phyloP scores from a whole-genome alignment of 2,329 filamentous ascomycete species.

The Aspergillus sp. region DNA sequence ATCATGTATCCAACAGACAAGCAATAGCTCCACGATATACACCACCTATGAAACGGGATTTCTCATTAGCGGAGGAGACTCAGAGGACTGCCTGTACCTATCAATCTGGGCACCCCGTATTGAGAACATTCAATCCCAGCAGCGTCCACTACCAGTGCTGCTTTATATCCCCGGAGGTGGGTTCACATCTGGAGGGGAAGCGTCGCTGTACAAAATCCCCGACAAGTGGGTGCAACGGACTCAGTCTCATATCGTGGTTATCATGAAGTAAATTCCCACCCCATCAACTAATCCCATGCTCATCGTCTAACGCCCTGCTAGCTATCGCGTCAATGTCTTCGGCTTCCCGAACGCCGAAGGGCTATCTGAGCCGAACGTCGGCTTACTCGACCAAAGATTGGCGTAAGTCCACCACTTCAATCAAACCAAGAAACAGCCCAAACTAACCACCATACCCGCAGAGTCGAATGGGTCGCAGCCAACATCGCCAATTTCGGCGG shows the following conservation, averaged over 20 bases:
- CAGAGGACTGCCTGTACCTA: slow-evolving; percentile 23
- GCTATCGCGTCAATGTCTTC: slow-evolving; percentile 25
- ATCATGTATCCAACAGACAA: slow-evolving; percentile 11
- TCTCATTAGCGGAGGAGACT: slow-evolving; percentile 10
- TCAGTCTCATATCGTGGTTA: slow-evolving; percentile 21
- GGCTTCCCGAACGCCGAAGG: slow-evolving; percentile 23
- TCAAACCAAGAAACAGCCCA: neutral
- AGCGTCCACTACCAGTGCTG: slow-evolving; percentile 16
- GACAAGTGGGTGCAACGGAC: slow-evolving; percentile 21
- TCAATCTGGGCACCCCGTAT: slow-evolving; percentile 22
- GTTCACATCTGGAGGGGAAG: slow-evolving; percentile 15
- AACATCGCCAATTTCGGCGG: slow-evolving; percentile 17
- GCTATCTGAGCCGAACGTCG: slow-evolving; percentile 18
- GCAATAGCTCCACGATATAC: slow-evolving; percentile 19
- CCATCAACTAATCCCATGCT: neutral
- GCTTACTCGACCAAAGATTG: slow-evolving; percentile 22
- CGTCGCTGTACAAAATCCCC: slow-evolving; percentile 11
- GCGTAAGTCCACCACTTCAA: neutral
- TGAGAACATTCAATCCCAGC: neutral
- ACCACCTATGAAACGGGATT: slow-evolving; percentile 19
- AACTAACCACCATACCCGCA: neutral
- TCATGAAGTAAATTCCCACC: slow-evolving; percentile 15
- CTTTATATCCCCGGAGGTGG: slow-evolving; percentile 24
- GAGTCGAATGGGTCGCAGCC: slow-evolving; percentile 12
- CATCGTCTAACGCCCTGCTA: neutral